A percentile compares a stretch with the other conserved stretches of the same genome.
These are phyloP conservation scores for Litsea cubeba DNA, from an alignment of 164 flowering plant species.

Conservation along the genomic window DNA sequence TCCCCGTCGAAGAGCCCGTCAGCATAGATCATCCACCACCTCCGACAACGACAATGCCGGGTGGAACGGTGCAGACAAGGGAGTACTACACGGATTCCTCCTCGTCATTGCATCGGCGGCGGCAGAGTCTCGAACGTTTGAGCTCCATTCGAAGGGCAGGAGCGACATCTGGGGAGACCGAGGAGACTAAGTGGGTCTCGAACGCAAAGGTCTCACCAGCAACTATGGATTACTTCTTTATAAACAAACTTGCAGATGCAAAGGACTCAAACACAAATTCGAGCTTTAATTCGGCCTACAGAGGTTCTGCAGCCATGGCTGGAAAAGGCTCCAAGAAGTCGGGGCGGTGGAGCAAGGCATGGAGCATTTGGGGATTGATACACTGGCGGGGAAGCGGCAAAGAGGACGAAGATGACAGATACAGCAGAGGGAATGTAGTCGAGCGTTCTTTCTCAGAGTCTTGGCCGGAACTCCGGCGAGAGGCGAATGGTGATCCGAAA, in stretches of 20 bases:
- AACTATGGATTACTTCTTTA: constrained; percentile 25
- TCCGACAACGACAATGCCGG: constrained; percentile 49
- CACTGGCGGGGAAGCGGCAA: constrained; percentile 47
- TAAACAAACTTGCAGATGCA: constrained; percentile 33
- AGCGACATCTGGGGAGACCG: constrained; percentile 53
- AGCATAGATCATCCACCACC: constrained; percentile 28
- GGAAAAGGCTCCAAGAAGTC: constrained; percentile 60
- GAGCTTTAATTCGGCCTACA: constrained; percentile 48
- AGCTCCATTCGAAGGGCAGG: constrained; percentile 64
- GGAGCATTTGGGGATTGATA: constrained; percentile 88
- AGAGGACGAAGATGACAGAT: constrained; percentile 68
- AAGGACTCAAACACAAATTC: constrained; percentile 40
- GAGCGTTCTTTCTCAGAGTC: constrained; percentile 80
- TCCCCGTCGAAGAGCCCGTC: constrained; percentile 66
- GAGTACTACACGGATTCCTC: constrained; percentile 81
- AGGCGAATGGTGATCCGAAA: constrained; percentile 34
- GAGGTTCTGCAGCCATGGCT: constrained; percentile 33
- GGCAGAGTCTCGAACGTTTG: constrained; percentile 77
- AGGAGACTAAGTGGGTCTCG: constrained; percentile 47
- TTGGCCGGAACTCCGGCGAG: constrained; percentile 69
- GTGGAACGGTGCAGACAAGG: constrained; percentile 82
- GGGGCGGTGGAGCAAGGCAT: constrained; percentile 68
- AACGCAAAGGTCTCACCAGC: constrained; percentile 58
- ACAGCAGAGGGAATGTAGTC: constrained; percentile 57
- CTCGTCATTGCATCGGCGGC: constrained; percentile 53